Evolutionary conservation across 2,329 filamentous ascomycete genomes (phyloP).

Genomic region (Ascochyta fabae): DNA sequence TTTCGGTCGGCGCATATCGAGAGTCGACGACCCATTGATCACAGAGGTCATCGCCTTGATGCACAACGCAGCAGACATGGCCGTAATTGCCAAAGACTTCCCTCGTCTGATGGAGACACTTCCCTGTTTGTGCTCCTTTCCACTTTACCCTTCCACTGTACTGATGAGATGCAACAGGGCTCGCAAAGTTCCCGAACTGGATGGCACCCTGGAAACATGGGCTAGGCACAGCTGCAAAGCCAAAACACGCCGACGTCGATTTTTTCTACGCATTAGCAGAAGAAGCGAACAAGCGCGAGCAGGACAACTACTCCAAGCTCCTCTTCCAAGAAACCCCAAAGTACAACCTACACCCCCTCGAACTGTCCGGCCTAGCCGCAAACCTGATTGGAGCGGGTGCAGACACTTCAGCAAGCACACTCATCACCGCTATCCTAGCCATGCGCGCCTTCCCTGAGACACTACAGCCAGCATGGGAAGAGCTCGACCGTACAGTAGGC

Average conservation of each 20-base stretch:
- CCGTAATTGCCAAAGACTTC: constrained; percentile 59
- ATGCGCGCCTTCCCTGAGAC: constrained; percentile 45
- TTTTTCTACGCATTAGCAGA: constrained; percentile 45
- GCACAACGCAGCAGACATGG: constrained; percentile 63
- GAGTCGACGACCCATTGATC: constrained; percentile 62
- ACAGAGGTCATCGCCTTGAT: constrained; percentile 66
- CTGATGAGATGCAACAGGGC: not conserved
- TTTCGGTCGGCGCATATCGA: constrained; percentile 61
- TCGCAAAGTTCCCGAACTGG: constrained; percentile 35
- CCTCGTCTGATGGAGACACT: constrained; percentile 66
- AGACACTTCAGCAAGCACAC: constrained; percentile 44
- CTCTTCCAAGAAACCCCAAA: constrained; percentile 52
- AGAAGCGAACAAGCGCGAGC: constrained; percentile 41
- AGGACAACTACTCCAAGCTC: constrained; percentile 44
- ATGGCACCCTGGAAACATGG: constrained; percentile 47
- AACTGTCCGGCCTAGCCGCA: constrained; percentile 42
- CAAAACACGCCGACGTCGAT: constrained; percentile 37
- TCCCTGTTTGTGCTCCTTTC: constrained; percentile 39
- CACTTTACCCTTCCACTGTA: too few relatives aligned
- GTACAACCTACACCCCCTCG: constrained; percentile 35
- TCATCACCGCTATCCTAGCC: constrained; percentile 44
- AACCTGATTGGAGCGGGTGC: constrained; percentile 45
- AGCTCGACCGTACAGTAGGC: constrained; percentile 44
- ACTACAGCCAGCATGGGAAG: constrained; percentile 39
- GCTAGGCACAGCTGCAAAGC: constrained; percentile 33